A percentile compares a stretch with the other conserved stretches of the same genome.
Conservation (phyloP, 495 filamentous ascomycete species). For the Penicillium argentinense region DNA sequence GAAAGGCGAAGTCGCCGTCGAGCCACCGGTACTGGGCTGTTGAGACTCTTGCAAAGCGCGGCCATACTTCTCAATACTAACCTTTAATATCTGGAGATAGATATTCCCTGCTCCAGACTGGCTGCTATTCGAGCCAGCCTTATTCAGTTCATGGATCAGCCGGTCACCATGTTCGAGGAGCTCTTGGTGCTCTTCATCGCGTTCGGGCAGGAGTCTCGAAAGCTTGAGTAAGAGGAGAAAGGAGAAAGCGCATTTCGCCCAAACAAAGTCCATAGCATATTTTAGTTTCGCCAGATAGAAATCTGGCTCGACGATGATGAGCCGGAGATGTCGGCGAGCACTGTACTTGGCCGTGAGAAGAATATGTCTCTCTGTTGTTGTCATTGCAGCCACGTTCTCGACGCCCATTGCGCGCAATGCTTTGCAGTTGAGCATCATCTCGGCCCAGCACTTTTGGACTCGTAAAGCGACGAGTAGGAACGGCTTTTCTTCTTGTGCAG, state of each 20-base stretch:
- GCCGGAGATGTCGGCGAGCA: slow-evolving; percentile 50
- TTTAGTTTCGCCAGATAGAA: slow-evolving; percentile 50
- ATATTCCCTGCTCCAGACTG: slow-evolving; percentile 38
- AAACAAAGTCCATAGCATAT: slow-evolving; percentile 57
- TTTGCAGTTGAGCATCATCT: slow-evolving; percentile 52
- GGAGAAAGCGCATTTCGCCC: slow-evolving; percentile 56
- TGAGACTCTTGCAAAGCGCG: slow-evolving; percentile 38
- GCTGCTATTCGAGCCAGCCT: slow-evolving; percentile 23
- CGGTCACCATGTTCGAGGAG: slow-evolving; percentile 44
- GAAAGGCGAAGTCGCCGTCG: slow-evolving; percentile 27
- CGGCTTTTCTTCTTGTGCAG: slow-evolving; percentile 33
- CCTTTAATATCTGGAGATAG: slow-evolving; percentile 39
- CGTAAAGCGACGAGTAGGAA: slow-evolving; percentile 38
- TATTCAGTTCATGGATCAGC: slow-evolving; percentile 44
- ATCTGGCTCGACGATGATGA: slow-evolving; percentile 39
- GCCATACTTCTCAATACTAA: slow-evolving; percentile 51
- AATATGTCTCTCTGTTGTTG: slow-evolving; percentile 38
- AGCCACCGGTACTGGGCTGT: slow-evolving; percentile 15
- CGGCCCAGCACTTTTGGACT: slow-evolving; percentile 48
- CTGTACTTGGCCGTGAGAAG: slow-evolving; percentile 47
- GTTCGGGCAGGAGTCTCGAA: slow-evolving; percentile 46
- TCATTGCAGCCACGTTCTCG: slow-evolving; percentile 48
- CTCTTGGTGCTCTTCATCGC: slow-evolving; percentile 36
- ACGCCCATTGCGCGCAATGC: slow-evolving; percentile 47
- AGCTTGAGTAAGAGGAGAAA: slow-evolving; percentile 52